These are phyloP conservation scores for Trichoderma oligosporum DNA, from an alignment of 2,329 filamentous ascomycete genomes.

Conservation along the genomic window DNA sequence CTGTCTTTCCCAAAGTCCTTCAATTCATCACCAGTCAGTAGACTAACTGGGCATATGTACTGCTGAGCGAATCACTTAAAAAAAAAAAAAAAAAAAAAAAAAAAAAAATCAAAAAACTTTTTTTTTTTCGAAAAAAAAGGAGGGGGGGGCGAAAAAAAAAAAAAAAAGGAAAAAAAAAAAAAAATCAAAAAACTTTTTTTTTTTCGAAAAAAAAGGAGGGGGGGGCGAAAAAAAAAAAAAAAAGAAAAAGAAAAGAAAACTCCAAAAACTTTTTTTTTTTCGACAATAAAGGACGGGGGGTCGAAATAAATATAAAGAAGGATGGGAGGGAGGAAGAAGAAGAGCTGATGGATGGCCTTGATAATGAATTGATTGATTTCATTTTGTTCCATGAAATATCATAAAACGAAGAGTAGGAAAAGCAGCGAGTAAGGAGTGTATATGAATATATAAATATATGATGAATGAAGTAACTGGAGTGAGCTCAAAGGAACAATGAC, in stretches of 20 bases:
- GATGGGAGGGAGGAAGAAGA: background rate
- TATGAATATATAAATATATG: too few relatives aligned
- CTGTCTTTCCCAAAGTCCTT: conserved; percentile 12
- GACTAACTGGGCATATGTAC: conserved; percentile 4
- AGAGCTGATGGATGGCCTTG: background rate
- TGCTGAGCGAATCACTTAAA: background rate
- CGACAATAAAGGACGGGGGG: too few relatives aligned
- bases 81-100: background rate
- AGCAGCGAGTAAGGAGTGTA: conserved; percentile 3
- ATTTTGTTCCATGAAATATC: background rate
- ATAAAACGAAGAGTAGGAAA: conserved; percentile 8
- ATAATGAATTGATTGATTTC: background rate
- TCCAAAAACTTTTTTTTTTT: conserved; percentile 12
- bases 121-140: conserved; percentile 1
- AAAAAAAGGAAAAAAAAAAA: background rate
- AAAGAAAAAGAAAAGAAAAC: conserved; percentile 1
- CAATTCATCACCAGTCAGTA: conserved; percentile 15
- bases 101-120: background rate
- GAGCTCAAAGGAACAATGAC: background rate
- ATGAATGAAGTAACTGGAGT: too few relatives aligned
- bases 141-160: too few relatives aligned
- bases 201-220: background rate
- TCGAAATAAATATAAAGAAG: too few relatives aligned
- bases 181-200: too few relatives aligned
- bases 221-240: background rate